Conservation (phyloP, 208 protist species). For the Kentomonas sorsogonicus region DNA sequence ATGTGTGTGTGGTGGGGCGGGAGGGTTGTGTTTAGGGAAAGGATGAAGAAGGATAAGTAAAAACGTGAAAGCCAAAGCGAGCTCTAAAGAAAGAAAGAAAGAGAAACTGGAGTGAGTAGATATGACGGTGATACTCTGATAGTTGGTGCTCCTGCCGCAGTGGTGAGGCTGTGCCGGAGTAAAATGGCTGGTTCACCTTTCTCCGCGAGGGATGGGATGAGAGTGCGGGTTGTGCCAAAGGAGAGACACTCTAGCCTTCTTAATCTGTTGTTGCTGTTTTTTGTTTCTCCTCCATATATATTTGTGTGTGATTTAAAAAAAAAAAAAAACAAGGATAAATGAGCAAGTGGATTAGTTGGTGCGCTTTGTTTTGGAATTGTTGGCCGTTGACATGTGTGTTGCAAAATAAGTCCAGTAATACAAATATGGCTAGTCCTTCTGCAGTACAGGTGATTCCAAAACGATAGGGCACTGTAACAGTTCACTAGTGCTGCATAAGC, state of each 20-base stretch:
- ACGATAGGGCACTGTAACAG: too few species aligned
- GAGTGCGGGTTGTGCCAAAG: too few species aligned
- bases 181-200: too few species aligned
- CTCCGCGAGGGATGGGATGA: too few species aligned
- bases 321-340: slow-evolving; percentile 7
- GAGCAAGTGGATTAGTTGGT: background rate
- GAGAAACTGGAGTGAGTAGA: background rate
- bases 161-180: too few species aligned
- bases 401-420: too few species aligned
- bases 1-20: background rate
- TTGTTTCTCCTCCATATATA: background rate
- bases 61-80: background rate
- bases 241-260: slow-evolving; percentile 6
- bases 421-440: too few species aligned
- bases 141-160: too few species aligned
- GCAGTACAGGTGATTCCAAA: too few species aligned
- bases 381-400: too few species aligned
- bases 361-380: too few species aligned
- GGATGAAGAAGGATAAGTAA: background rate
- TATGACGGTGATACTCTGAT: background rate
- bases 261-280: slow-evolving; percentile 6
- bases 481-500: too few species aligned
- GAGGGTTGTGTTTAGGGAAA: background rate
- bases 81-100: slow-evolving; percentile 1
- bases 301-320: background rate